Evolutionary conservation across 345 rosid species (phyloP), one percentile per base, ranked within the genome.

Genomic region (Aegle marmelos): DNA sequence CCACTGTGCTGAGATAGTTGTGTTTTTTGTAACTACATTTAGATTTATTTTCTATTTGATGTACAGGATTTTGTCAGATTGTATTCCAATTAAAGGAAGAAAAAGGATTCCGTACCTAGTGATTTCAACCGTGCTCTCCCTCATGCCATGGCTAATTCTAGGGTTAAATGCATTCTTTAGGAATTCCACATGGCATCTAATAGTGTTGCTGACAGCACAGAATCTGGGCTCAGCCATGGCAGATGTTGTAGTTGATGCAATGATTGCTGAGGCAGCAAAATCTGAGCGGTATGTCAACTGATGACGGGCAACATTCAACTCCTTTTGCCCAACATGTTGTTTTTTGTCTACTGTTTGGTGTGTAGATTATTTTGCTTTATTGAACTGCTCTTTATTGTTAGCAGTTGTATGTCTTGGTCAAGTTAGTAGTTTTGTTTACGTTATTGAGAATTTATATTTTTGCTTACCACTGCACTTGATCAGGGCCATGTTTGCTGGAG

Each of bases 161-260:
- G 95, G 97, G 70, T 82, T 91, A 58, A 81, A 86, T 83, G 83
- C 83, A 33, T 58, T 79, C 65, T 69, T 86, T 22, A 88, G 95
- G 83, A 91, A 82, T 84, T 92, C 98, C 62, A 87, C 76, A 30
- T 79, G 88, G 76, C 88, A 89, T 80, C 89, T 94, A 72, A 88
- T 79, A 70, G 78, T 88, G 80, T 74, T 94, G 50, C 86, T 96
- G 88, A 96, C 98, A 21, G 66, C 91, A 56, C 99, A 96, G 80
- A 96, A 96, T 79, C 84, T 96, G 9, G 99, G 98, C 66, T 90
- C 98, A 7, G 99, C 98, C 11, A 92, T 94, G 97, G 97, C 98
- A 31, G 98, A 96, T 89, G 98, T 92, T 80, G 98, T 96, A 76
- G 81, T 94, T 16, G 99, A 94, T 83, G 99, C 98, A 61, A 96